Evolutionary conservation across 1,284 basidiomycete genomes (phyloP).

Genomic region (Tranzscheliella williamsii): DNA sequence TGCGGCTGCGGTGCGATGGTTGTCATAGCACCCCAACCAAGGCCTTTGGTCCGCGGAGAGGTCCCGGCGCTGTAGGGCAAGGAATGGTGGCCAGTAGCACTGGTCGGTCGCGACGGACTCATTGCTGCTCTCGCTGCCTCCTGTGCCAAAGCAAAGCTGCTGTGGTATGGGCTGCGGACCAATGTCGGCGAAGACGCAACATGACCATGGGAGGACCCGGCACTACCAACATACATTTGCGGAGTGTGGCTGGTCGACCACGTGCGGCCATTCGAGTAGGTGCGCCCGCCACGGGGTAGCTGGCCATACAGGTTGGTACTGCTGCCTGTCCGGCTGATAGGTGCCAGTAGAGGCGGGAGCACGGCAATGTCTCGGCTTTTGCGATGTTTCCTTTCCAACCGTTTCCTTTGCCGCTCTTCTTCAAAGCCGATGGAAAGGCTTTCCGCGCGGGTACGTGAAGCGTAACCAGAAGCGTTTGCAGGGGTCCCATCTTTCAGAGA

Average conservation of each 20-base stretch:
- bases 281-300: conserved; percentile 22
- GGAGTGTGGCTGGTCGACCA: conserved; percentile 26
- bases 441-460: conserved; percentile 20
- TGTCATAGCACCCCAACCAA: conserved; percentile 52
- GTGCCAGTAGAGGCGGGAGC: conserved; percentile 48
- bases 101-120: conserved; percentile 31
- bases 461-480: not conserved
- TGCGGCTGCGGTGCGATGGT: conserved; percentile 18
- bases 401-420: not conserved
- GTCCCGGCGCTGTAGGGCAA: conserved; percentile 34
- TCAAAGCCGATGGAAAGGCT: conserved; percentile 14
- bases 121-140: conserved; percentile 28
- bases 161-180: conserved; percentile 33
- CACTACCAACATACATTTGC: conserved; percentile 39
- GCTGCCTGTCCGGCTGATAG: conserved; percentile 34
- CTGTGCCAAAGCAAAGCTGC: conserved; percentile 29
- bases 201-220: conserved; percentile 18
- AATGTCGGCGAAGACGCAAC: conserved; percentile 29
- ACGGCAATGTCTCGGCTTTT: conserved; percentile 47
- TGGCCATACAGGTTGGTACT: conserved; percentile 37
- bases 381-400: conserved; percentile 18
- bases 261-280: conserved; percentile 37
- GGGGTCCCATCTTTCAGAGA: not conserved
- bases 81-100: conserved; percentile 21
- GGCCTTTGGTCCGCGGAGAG: conserved; percentile 43